phyloP scores from a whole-genome alignment of 495 filamentous ascomycete genomes.

The Penicillium simplicissimum region DNA sequence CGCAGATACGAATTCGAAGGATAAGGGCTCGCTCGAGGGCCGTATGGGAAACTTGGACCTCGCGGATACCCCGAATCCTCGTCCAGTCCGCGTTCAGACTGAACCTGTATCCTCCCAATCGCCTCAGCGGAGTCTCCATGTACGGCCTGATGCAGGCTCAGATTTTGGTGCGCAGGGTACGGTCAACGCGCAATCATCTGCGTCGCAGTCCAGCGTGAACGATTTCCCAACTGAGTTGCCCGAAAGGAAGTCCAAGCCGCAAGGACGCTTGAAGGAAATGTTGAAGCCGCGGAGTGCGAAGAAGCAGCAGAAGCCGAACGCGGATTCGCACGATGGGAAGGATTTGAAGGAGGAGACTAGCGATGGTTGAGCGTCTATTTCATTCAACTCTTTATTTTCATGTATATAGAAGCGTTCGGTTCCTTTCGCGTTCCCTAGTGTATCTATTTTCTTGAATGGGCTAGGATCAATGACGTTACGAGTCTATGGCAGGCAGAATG shows the following conservation, averaged over 20 bases:
- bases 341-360: background rate
- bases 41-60: slow-evolving; percentile 29
- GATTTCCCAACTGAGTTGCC: slow-evolving; percentile 11
- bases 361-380: no score
- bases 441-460: background rate
- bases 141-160: slow-evolving; percentile 21
- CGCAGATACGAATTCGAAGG: background rate
- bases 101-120: slow-evolving; percentile 5
- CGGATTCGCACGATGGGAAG: slow-evolving; percentile 9
- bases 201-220: slow-evolving; percentile 12
- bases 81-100: slow-evolving; percentile 1
- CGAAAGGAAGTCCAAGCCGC: slow-evolving; percentile 21
- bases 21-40: slow-evolving; percentile 10
- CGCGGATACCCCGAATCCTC: slow-evolving; percentile 3
- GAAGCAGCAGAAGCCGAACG: slow-evolving; percentile 23
- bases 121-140: background rate
- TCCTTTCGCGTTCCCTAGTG: background rate
- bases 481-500: background rate
- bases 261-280: slow-evolving; percentile 26
- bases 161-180: slow-evolving; percentile 26
- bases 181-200: slow-evolving; percentile 24
- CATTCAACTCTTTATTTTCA: no score
- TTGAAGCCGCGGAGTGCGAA: slow-evolving; percentile 24
- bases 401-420: background rate
- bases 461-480: slow-evolving; percentile 7